Evolutionary conservation across 352 stramenopile genomes (phyloP), one percentile per base, ranked within the genome.

Genomic region (Phytophthora melonis): DNA sequence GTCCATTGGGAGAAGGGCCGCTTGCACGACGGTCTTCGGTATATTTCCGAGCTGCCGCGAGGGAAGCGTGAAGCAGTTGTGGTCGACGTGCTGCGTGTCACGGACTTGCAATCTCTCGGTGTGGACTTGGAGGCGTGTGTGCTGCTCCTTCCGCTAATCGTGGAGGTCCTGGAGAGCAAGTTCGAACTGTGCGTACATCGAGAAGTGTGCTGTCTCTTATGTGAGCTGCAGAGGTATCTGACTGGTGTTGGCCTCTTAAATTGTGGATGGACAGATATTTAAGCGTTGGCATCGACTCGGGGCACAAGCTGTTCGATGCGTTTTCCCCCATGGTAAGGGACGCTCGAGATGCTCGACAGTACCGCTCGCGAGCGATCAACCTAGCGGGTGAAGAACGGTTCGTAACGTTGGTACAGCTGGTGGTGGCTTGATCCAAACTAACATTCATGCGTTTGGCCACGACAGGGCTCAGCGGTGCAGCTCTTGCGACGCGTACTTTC

Each of bases 251-350:
- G 8, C 30, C 7, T 57, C 14, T 27, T 19, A 25, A 5, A 19
- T 49, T 21, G 19, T 67, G 50, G 25, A 43, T 64, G n/a, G 49
- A 10, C 47, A 91, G 83, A 63, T 92, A 94, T 74, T 66, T 93
- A 63, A 72, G 68, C 10, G 80, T 89, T 14, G 87, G 73, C 7
- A 67, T 96, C 19, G 82, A 88, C 32, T 82, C 78, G 1, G 85
- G 82, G 3, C 85, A 91, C 39, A 81, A 88, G 45, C 73, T 96
- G 7, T 89, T 95, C 45, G 75, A 90, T 52, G 82, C 83, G n/a
- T 96, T 96, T 63, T 85, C 82, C 5, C 82, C 85, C 8, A 81
- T 95, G 49, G 80, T 96, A 23, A 91, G 90, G 59, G 87, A 94
- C 52, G 69, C 78, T 47, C 73, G 83, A 59, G 79, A 90, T 50